Conservation (phyloP, 2,329 filamentous ascomycete genomes). For the Penicillium sp. region DNA sequence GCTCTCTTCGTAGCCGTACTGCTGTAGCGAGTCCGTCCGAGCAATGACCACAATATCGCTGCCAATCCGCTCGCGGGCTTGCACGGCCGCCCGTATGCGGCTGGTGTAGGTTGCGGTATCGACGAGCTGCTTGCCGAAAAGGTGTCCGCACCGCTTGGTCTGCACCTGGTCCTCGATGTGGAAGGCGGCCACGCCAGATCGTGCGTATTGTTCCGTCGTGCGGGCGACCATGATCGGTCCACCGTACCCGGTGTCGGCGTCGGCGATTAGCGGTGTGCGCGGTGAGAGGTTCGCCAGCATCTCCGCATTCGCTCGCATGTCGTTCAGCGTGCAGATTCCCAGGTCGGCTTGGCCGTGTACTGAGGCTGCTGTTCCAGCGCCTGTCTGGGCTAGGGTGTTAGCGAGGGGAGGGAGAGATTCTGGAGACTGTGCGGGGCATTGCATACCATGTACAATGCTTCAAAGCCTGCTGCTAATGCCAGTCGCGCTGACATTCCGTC, state of each 20-base stretch:
- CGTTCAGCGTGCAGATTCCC: constrained; percentile 51
- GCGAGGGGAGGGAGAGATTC: neutral
- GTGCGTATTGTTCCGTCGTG: constrained; percentile 52
- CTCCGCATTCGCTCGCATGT: constrained; percentile 55
- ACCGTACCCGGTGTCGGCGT: constrained; percentile 57
- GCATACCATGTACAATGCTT: constrained; percentile 53
- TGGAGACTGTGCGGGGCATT: neutral
- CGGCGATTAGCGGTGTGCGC: constrained; percentile 52
- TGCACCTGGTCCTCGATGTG: constrained; percentile 60
- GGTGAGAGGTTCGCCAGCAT: constrained; percentile 55
- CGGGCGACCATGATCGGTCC: constrained; percentile 51
- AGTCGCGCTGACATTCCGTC: constrained; percentile 52
- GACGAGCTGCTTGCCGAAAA: constrained; percentile 43
- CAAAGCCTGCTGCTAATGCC: constrained; percentile 50
- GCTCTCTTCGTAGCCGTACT: constrained; percentile 42
- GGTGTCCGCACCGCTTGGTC: constrained; percentile 44
- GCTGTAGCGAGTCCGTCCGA: constrained; percentile 42
- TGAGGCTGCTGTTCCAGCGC: constrained; percentile 52
- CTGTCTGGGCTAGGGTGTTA: constrained; percentile 42
- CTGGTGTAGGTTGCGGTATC: constrained; percentile 35
- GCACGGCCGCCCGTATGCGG: constrained; percentile 41
- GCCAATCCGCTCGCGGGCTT: constrained; percentile 33
- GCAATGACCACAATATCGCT: constrained; percentile 49
- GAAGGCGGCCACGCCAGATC: constrained; percentile 55
- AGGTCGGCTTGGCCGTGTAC: constrained; percentile 52